Evolutionary conservation across 768 basidiomycete species (phyloP).

Genomic region (Lyophyllum semitale): DNA sequence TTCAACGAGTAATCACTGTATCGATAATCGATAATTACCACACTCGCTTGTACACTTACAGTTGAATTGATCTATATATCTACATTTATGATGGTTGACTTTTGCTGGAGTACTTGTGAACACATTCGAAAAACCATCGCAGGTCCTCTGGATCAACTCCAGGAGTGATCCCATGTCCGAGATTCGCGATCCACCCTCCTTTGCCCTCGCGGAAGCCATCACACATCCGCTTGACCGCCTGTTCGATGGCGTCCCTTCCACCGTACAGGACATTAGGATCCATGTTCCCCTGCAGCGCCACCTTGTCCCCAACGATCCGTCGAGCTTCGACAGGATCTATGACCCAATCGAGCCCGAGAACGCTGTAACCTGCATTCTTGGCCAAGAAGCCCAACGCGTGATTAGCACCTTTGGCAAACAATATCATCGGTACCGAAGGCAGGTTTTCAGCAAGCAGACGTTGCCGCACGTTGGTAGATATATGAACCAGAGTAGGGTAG

Average conservation of each 20-base stretch:
- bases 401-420: slow-evolving; percentile 96
- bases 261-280: slow-evolving; percentile 89
- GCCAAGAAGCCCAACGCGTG: slow-evolving; percentile 64
- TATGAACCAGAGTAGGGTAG: slow-evolving; percentile 73
- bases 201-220: slow-evolving; percentile 67
- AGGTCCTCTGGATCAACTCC: slow-evolving; percentile 93
- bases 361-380: slow-evolving; percentile 74
- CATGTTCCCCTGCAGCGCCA: slow-evolving; percentile 89
- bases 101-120: slow-evolving; percentile 72
- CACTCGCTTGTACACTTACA: background rate
- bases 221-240: slow-evolving; percentile 81
- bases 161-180: slow-evolving; percentile 97
- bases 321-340: slow-evolving; percentile 77
- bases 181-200: slow-evolving; percentile 93
- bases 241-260: slow-evolving; percentile 83
- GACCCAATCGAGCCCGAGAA: slow-evolving; percentile 91
- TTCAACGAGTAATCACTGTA: background rate
- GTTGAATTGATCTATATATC: background rate
- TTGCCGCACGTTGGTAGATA: slow-evolving; percentile 66
- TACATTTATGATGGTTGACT: background rate
- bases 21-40: background rate
- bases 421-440: slow-evolving; percentile 74
- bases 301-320: slow-evolving; percentile 55
- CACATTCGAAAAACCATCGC: slow-evolving; percentile 87
- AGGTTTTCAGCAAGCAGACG: slow-evolving; percentile 56